Percentiles rank a stretch among this genome's conserved stretches.
phyloP scores from a whole-genome alignment of 345 rosid species.

The Lepidium sativum region DNA sequence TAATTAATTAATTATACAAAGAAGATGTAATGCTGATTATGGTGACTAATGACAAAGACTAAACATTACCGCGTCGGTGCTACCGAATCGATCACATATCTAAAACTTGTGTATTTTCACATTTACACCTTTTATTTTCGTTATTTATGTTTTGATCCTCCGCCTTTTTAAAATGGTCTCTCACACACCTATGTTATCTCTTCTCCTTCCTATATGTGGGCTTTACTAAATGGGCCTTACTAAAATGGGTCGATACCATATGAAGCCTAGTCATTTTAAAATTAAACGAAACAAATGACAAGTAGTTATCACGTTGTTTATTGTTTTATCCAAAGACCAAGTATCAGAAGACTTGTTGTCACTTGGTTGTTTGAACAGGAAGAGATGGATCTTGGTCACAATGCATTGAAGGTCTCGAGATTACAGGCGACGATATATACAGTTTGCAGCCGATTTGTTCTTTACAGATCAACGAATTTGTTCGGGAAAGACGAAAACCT shows the following conservation, averaged over 20 bases:
- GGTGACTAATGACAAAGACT: neutral
- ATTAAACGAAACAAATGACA: neutral
- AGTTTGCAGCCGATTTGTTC: neutral
- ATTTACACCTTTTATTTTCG: neutral
- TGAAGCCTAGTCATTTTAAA: neutral
- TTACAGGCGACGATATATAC: neutral
- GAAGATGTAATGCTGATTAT: neutral
- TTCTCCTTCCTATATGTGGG: neutral
- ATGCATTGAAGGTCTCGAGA: neutral
- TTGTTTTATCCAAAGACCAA: neutral
- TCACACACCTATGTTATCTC: neutral
- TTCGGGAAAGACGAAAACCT: neutral
- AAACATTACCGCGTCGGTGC: constrained; percentile 21
- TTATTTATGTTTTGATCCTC: neutral
- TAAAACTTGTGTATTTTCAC: neutral
- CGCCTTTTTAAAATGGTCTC: neutral
- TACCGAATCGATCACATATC: neutral
- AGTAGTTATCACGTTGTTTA: neutral
- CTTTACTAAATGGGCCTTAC: neutral
- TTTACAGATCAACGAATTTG: neutral
- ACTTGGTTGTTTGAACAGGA: neutral
- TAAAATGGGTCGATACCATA: neutral
- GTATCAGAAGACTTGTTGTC: neutral
- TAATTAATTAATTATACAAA: neutral
- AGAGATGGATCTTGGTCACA: neutral